Percentiles rank a stretch among this genome's conserved stretches.
phyloP scores from a whole-genome alignment of 352 stramenopile genomes.

The Phytophthora cactorum region DNA sequence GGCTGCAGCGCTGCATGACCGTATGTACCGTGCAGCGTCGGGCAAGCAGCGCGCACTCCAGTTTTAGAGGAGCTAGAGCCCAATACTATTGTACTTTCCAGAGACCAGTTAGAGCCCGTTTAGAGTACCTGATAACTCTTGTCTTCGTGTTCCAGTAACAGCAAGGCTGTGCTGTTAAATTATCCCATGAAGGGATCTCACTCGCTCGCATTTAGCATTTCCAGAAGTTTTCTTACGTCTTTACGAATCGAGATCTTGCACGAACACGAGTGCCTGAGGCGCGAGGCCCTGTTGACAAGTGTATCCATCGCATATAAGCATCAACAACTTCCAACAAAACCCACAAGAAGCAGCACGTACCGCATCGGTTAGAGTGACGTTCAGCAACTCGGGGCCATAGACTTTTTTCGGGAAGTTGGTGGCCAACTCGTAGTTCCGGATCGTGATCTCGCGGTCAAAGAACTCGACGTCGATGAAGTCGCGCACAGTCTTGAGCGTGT shows the following conservation, averaged over 20 bases:
- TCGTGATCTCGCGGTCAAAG: constrained; percentile 75
- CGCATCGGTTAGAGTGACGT: constrained; percentile 73
- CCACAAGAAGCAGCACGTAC: constrained; percentile 38
- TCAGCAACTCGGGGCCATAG: constrained; percentile 64
- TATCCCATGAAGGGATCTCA: neutral
- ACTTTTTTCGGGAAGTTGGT: constrained; percentile 88
- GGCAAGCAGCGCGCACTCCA: constrained; percentile 68
- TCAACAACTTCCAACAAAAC: constrained; percentile 3
- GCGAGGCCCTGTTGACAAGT: constrained; percentile 58
- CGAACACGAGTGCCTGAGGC: constrained; percentile 79
- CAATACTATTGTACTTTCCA: constrained; percentile 26
- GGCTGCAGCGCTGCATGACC: constrained; percentile 78
- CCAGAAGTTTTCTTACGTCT: neutral
- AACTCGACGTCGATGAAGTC: constrained; percentile 87
- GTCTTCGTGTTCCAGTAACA: neutral
- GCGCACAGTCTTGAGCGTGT: constrained; percentile 78
- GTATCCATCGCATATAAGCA: constrained; percentile 5
- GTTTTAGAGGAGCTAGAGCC: constrained; percentile 29
- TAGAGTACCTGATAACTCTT: neutral
- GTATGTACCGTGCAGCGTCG: constrained; percentile 84
- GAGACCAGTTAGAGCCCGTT: constrained; percentile 22
- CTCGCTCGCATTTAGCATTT: constrained; percentile 13
- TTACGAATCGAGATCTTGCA: constrained; percentile 87
- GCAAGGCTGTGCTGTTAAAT: neutral
- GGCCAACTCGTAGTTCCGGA: constrained; percentile 82